Evolutionary conservation across 2,329 filamentous ascomycete genomes (phyloP).

Genomic region (Torrubiellomyces zombiae): DNA sequence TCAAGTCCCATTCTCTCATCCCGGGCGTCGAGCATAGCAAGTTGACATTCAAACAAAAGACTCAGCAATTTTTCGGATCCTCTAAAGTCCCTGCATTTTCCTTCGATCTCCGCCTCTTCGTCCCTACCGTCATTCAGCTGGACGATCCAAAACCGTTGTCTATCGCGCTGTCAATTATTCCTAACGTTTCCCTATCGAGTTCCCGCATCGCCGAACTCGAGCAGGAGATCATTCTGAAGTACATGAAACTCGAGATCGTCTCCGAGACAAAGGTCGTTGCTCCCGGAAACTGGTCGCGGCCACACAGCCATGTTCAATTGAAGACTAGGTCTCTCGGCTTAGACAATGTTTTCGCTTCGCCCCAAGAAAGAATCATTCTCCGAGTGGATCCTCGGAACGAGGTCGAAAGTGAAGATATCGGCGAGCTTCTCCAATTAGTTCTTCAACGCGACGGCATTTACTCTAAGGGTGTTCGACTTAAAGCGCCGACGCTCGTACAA

Average conservation of each 20-base stretch:
- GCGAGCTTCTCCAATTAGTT: slow-evolving; percentile 1
- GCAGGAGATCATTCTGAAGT: slow-evolving; percentile 6
- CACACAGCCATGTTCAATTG: background rate
- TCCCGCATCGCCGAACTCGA: slow-evolving; percentile 3
- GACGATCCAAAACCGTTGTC: slow-evolving; percentile 10
- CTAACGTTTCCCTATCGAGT: slow-evolving; percentile 6
- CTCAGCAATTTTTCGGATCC: slow-evolving; percentile 14
- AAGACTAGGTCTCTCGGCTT: slow-evolving; percentile 1
- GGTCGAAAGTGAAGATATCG: too few relatives aligned
- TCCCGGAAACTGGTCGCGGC: slow-evolving; percentile 3
- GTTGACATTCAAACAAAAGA: slow-evolving; percentile 16
- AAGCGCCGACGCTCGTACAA: slow-evolving; percentile 1
- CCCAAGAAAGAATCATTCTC: slow-evolving; percentile 1
- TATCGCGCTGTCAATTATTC: slow-evolving; percentile 6
- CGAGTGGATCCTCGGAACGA: slow-evolving; percentile 2
- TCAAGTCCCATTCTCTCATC: slow-evolving; percentile 12
- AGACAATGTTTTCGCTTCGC: slow-evolving; percentile 1
- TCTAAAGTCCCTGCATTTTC: slow-evolving; percentile 16
- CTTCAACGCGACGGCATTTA: too few relatives aligned
- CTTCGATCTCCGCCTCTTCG: slow-evolving; percentile 11
- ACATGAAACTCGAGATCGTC: slow-evolving; percentile 6
- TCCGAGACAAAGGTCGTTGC: slow-evolving; percentile 6
- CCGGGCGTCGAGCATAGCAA: slow-evolving; percentile 14
- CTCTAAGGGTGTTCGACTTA: slow-evolving; percentile 1
- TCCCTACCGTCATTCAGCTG: slow-evolving; percentile 14